Evolutionary conservation across 108 stramenopile genomes (phyloP), one percentile per base, ranked within the genome.

Genomic region (Skeletonema marinoi): DNA sequence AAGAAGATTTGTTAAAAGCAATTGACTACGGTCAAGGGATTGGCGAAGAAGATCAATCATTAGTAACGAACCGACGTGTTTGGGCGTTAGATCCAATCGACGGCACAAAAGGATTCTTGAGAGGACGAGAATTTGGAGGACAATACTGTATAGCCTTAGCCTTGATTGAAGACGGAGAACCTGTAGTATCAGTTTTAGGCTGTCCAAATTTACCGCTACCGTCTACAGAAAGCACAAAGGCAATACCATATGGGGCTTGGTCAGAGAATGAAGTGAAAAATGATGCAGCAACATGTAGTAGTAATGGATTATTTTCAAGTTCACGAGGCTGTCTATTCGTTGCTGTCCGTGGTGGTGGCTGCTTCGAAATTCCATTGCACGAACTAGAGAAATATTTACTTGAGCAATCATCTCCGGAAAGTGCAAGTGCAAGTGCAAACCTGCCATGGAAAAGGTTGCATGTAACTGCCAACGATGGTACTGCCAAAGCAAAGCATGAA

Each of bases 51-150:
- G 25, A 32, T 12, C 14, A 70, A 25, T 13, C 60, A 50, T 38
- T 35, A 39, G 16, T 12, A 17, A 8, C 44, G n/a, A 31, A 8
- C 54, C 65, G 60, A 65, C 86, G 86, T 51, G 66, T 89, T 12
- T 97, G 93, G 93, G 81, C 84, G 29, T 72, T 95, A 3, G 95
- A 96, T 82, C 97, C 97, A 10, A 95, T 96, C 56, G 95, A 97
- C 71, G 97, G 95, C 35, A 97, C 95, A 9, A 96, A 94, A 73
- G 96, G 96, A 17, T 94, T 94, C 62, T 66, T 97, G n/a, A 75
- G 92, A 32, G 89, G 92, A 8, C 79, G 77, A 58, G 25, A 62
- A 4, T 13, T 46, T 17, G 88, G 86, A 21, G 88, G 88, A 8
- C 94, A 94, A 66, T 97, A 90, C 66, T 88, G 88, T 61, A 77